These are phyloP conservation scores for Pleoardoris graminearum DNA, from an alignment of 2,329 filamentous ascomycete species.

Conservation along the genomic window DNA sequence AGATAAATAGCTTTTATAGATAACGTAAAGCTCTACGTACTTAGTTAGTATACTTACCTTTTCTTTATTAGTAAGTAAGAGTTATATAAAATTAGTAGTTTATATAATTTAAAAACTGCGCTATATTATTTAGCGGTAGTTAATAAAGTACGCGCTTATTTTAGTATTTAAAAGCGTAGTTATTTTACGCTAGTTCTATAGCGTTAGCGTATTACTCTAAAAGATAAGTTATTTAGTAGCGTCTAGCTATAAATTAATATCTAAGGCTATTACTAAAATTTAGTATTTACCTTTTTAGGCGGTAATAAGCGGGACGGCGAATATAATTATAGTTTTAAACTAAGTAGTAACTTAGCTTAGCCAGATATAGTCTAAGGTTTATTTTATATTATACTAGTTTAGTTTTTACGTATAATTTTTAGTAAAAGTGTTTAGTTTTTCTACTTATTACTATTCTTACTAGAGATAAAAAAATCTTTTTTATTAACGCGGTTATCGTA, in stretches of 20 bases:
- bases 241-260: background rate
- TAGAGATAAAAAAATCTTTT: no score
- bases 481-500: no score
- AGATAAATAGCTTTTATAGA: background rate
- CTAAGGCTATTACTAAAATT: background rate
- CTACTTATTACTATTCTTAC: background rate
- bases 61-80: background rate
- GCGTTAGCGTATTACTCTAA: no score
- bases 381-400: background rate
- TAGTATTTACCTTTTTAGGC: no score
- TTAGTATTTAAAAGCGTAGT: background rate
- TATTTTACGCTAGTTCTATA: background rate
- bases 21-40: background rate
- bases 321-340: no score
- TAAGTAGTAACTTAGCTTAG: background rate
- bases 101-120: background rate
- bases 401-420: background rate
- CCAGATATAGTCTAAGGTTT: background rate
- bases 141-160: background rate
- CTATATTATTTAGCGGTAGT: background rate
- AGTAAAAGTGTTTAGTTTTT: background rate
- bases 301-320: background rate
- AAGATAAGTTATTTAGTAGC: no score
- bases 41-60: no score
- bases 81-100: background rate